Conservation (phyloP, 345 rosid genomes). For the Noccaea bulbosa region DNA sequence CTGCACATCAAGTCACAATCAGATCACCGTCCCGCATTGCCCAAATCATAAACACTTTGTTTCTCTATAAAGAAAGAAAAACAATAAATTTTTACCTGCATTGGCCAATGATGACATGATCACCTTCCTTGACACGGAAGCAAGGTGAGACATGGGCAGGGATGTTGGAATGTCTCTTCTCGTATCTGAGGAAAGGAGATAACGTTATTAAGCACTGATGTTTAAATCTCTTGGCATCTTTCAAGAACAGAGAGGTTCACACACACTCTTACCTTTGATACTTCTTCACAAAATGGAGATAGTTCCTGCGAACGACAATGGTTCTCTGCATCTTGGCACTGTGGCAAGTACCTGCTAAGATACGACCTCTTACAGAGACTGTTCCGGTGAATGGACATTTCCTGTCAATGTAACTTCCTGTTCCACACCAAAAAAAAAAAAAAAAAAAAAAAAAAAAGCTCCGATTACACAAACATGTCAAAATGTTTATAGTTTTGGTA, state of each 20-base stretch:
- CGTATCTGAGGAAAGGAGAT: conserved; percentile 48
- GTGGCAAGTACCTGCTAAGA: conserved; percentile 91
- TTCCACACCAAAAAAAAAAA: neutral
- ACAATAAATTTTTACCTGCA: conserved; percentile 55
- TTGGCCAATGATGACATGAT: conserved; percentile 73
- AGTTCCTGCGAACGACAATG: conserved; percentile 83
- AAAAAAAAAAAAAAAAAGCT: neutral
- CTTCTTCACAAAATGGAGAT: conserved; percentile 88
- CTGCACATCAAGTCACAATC: conserved; percentile 36
- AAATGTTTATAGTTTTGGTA: neutral
- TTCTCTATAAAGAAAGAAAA: neutral
- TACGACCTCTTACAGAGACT: conserved; percentile 92
- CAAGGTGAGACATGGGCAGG: conserved; percentile 75
- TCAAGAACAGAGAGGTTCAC: neutral
- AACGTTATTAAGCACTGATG: neutral
- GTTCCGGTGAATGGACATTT: conserved; percentile 92
- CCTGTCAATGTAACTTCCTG: conserved; percentile 83
- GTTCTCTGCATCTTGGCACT: conserved; percentile 94
- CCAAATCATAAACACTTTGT: neutral
- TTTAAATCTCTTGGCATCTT: neutral
- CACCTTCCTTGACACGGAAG: conserved; percentile 82
- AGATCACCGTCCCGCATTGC: no score
- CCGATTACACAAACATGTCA: neutral
- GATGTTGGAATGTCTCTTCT: conserved; percentile 80
- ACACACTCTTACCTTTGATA: conserved; percentile 66